phyloP scores from a whole-genome alignment of 192 early-diverging fungal genomes.

The Phycomyces nitens region DNA sequence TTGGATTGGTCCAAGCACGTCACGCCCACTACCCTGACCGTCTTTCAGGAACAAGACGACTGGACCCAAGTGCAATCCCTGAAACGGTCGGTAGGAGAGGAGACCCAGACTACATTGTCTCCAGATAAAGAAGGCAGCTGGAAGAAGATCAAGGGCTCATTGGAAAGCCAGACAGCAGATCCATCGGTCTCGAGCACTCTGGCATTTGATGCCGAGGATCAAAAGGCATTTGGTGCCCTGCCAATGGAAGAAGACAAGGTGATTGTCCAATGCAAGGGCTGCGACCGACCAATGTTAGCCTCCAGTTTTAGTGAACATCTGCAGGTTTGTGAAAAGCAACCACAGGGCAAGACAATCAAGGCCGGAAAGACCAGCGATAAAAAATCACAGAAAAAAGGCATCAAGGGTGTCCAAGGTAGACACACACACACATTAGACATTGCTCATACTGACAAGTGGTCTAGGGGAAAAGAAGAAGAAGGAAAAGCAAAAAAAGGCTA shows the following conservation, averaged over 20 bases:
- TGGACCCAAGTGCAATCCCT: constrained; percentile 30
- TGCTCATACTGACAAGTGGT: too few species aligned
- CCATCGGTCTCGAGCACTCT: neutral
- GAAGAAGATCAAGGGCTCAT: too few species aligned
- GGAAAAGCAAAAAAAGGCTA: constrained; percentile 45
- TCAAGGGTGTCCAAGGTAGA: too few species aligned
- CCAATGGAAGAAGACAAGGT: constrained; percentile 62
- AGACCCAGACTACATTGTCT: too few species aligned
- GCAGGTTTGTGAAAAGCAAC: constrained; percentile 36
- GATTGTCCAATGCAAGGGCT: constrained; percentile 63
- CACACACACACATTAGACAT: too few species aligned
- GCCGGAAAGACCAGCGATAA: too few species aligned
- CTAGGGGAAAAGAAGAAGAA: constrained; percentile 26
- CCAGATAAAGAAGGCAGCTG: too few species aligned
- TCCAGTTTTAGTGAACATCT: constrained; percentile 57
- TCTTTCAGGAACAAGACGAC: constrained; percentile 47
- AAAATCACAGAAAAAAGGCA: constrained; percentile 46
- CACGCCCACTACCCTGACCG: constrained; percentile 39
- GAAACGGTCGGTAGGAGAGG: too few species aligned
- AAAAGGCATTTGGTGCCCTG: constrained; percentile 49
- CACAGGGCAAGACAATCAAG: neutral
- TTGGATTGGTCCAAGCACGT: constrained; percentile 42
- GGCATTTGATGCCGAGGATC: constrained; percentile 36
- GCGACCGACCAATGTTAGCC: constrained; percentile 61
- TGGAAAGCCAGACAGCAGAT: too few species aligned